Evolutionary conservation across 306 rosid genomes (phyloP).

Genomic region (Lupinus albus): DNA sequence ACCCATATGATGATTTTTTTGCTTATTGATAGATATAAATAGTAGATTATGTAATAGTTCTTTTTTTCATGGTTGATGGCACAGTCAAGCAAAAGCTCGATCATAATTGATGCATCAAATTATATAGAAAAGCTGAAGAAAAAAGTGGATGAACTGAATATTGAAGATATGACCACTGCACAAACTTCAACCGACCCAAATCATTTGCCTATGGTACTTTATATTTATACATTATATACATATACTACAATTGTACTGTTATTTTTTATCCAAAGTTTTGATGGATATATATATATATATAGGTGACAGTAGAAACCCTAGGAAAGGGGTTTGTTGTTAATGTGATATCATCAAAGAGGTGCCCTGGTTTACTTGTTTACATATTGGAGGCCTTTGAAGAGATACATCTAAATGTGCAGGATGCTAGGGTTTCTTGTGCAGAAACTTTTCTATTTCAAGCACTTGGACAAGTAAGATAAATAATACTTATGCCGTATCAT

Average conservation of each 20-base stretch:
- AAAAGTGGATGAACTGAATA: conserved; percentile 64
- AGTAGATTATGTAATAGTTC: too few species aligned
- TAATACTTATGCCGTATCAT: too few species aligned
- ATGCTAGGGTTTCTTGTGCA: conserved; percentile 88
- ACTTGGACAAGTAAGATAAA: conserved; percentile 65
- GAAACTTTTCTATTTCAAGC: conserved; percentile 71
- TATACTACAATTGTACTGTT: too few species aligned
- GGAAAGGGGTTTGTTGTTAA: conserved; percentile 64
- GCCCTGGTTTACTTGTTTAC: conserved; percentile 74
- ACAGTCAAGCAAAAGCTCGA: conserved; percentile 64
- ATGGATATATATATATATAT: conserved; percentile 20
- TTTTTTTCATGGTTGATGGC: conserved; percentile 38
- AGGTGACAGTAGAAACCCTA: conserved; percentile 73
- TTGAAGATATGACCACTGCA: conserved; percentile 54
- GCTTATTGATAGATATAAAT: too few species aligned
- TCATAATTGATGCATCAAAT: conserved; percentile 73
- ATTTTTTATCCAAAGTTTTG: neutral
- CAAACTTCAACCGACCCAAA: conserved; percentile 53
- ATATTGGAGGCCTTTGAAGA: conserved; percentile 72
- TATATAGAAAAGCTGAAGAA: conserved; percentile 70
- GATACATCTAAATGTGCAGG: conserved; percentile 63
- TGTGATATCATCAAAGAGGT: conserved; percentile 59
- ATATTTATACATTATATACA: neutral
- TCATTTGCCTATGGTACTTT: conserved; percentile 54
- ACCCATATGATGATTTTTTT: neutral